These are phyloP conservation scores for Rhododendron ovatum DNA, from an alignment of 148 eudicot genomes.

Conservation along the genomic window DNA sequence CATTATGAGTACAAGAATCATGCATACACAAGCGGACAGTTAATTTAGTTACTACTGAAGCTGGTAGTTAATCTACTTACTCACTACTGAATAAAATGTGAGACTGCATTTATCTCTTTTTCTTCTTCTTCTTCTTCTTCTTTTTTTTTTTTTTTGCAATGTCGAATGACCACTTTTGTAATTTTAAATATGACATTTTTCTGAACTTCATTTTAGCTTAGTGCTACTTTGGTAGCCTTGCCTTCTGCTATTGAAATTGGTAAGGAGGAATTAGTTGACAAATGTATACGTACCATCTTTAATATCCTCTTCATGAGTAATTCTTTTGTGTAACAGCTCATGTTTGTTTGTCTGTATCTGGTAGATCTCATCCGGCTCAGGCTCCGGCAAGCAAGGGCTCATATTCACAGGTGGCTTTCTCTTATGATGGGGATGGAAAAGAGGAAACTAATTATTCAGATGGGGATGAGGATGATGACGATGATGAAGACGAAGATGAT, in stretches of 20 bases:
- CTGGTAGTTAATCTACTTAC: background rate
- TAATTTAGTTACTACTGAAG: background rate
- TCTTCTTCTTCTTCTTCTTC: background rate
- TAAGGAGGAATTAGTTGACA: background rate
- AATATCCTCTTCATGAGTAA: background rate
- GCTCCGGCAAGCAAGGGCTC: conserved; percentile 79
- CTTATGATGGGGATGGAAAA: conserved; percentile 86
- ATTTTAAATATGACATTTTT: background rate
- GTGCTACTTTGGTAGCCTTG: background rate
- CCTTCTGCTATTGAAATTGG: background rate
- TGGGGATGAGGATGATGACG: conserved; percentile 69
- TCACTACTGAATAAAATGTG: background rate
- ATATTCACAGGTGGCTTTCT: conserved; percentile 97
- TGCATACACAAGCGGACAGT: background rate
- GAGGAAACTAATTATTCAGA: conserved; percentile 65
- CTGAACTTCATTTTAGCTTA: background rate
- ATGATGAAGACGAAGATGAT: conserved; percentile 77
- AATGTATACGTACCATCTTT: background rate
- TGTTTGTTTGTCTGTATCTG: conserved; percentile 5
- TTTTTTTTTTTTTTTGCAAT: background rate
- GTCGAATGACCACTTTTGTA: background rate
- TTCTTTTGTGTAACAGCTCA: background rate
- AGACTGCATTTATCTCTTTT: background rate
- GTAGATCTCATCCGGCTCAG: conserved; percentile 64
- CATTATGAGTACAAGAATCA: background rate